Percentiles rank a stretch among this genome's conserved stretches.
Conservation (phyloP, 2,329 filamentous ascomycete species). For the Huntiella moniliformis region DNA sequence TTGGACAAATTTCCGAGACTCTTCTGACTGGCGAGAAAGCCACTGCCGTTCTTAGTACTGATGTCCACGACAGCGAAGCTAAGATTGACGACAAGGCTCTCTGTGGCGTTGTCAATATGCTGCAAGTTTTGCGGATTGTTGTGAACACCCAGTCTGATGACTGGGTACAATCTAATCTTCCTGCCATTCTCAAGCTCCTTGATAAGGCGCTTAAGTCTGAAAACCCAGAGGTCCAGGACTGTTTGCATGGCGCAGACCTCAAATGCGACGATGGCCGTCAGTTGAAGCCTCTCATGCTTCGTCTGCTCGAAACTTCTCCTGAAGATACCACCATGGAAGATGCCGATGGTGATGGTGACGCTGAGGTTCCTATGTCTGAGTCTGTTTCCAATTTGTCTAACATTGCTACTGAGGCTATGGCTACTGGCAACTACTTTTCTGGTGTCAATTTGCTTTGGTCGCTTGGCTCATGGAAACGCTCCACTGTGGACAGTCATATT, state of each 20-base stretch:
- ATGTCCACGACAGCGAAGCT: conserved; percentile 41
- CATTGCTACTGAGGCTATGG: conserved; percentile 76
- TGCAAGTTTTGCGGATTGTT: conserved; percentile 81
- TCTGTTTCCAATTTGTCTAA: conserved; percentile 69
- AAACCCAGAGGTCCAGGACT: conserved; percentile 83
- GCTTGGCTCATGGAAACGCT: conserved; percentile 64
- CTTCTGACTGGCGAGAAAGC: conserved; percentile 71
- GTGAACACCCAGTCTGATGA: conserved; percentile 75
- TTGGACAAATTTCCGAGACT: conserved; percentile 65
- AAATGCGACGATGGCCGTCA: conserved; percentile 50
- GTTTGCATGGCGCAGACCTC: conserved; percentile 56
- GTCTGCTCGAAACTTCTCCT: conserved; percentile 76
- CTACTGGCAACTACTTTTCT: conserved; percentile 61
- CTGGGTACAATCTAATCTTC: conserved; percentile 68
- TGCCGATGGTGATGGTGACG: conserved; percentile 66
- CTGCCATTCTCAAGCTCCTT: conserved; percentile 65
- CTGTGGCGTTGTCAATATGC: conserved; percentile 52
- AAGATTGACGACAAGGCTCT: conserved; percentile 52
- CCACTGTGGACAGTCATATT: conserved; percentile 80
- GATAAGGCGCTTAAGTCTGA: conserved; percentile 82
- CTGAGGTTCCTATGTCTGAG: conserved; percentile 66
- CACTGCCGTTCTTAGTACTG: conserved; percentile 35
- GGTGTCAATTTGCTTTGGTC: conserved; percentile 91
- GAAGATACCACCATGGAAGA: conserved; percentile 53
- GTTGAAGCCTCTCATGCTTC: conserved; percentile 56